phyloP scores from a whole-genome alignment of 2,329 filamentous ascomycete genomes.

The Septoria linicola region DNA sequence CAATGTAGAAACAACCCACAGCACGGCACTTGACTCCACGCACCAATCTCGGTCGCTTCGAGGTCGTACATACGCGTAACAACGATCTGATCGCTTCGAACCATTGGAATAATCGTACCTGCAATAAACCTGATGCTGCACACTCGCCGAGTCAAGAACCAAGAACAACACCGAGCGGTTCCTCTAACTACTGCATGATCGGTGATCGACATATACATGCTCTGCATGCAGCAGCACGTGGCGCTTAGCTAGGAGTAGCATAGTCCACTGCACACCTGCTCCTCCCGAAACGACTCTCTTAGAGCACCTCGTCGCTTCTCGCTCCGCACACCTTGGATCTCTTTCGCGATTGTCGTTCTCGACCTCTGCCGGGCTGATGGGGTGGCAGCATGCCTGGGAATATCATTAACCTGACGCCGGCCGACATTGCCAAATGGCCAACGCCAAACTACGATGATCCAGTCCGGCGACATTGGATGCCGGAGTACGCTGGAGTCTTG shows the following conservation, averaged over 20 bases:
- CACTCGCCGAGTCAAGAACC: not conserved
- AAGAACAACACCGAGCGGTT: not conserved
- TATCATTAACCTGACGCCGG: slow-evolving; percentile 30
- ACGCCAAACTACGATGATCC: slow-evolving; percentile 35
- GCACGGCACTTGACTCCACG: not conserved
- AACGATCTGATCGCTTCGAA: not conserved
- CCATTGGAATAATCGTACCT: not conserved
- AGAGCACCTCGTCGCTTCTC: not conserved
- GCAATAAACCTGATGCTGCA: not conserved
- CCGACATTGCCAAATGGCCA: slow-evolving; percentile 37
- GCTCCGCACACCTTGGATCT: not conserved
- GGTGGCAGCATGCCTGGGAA: slow-evolving; percentile 34
- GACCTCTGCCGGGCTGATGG: slow-evolving; percentile 2
- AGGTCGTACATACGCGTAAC: not conserved
- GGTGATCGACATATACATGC: slow-evolving; percentile 13
- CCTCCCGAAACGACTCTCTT: not conserved
- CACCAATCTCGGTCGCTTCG: not conserved
- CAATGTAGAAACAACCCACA: not conserved
- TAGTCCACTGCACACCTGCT: slow-evolving; percentile 3
- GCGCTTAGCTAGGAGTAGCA: slow-evolving; percentile 3
- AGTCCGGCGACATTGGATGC: slow-evolving; percentile 35
- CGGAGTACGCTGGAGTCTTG: slow-evolving; percentile 32
- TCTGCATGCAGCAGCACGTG: slow-evolving; percentile 4
- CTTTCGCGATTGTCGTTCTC: slow-evolving; percentile 1
- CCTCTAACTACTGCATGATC: not conserved